Evolutionary conservation across 371 early-diverging fungal species (phyloP), one percentile per base, ranked within the genome.

Genomic region (Actinomortierella wolfii): DNA sequence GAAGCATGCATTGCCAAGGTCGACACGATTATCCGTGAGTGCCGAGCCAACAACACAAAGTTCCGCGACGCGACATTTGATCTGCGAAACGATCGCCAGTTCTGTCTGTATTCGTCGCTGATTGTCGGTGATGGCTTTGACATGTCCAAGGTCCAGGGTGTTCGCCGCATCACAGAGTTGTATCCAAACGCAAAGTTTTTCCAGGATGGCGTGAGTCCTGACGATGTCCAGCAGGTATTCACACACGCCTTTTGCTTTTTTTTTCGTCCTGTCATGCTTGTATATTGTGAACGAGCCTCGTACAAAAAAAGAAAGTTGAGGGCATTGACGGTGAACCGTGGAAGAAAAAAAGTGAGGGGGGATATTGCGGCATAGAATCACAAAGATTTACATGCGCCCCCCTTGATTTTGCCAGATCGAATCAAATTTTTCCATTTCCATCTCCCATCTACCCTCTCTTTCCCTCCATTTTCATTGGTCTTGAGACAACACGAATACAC

Each of bases 181-280:
- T 46, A 44, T 17, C 34, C 29, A 11, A 54, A 46, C 15, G 53
- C 61, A 47, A 39, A 44, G 46, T 60, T 60, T 34, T 60, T 40
- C 23, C 18, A 43, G 9, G 47, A 60, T 20, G 61, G 61, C 26
- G 54, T 43, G 0, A 26, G 26, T 0, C 54, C 54, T 7, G 44
- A 42, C n/a, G 61, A 60, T 28, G 34, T 60, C 47, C 25, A 46
- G 25, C 61, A 60, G 54, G 61, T 53, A 53, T 45, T 45, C 21
- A 4, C 45, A 8, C 24, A 18, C 8, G 11, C 47, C 24, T 2
- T 47, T 47, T 20, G 1, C 21, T 21, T 47, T 47, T 3, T 24
- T 47, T 47, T 47, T n/a, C 5, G 17, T 45, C 17, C 45, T 45
- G 45, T 17, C 21, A 18, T 4, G 15, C 15, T 4, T 51, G 23